phyloP scores from a whole-genome alignment of 768 basidiomycete species.

The Scleroderma bovista region DNA sequence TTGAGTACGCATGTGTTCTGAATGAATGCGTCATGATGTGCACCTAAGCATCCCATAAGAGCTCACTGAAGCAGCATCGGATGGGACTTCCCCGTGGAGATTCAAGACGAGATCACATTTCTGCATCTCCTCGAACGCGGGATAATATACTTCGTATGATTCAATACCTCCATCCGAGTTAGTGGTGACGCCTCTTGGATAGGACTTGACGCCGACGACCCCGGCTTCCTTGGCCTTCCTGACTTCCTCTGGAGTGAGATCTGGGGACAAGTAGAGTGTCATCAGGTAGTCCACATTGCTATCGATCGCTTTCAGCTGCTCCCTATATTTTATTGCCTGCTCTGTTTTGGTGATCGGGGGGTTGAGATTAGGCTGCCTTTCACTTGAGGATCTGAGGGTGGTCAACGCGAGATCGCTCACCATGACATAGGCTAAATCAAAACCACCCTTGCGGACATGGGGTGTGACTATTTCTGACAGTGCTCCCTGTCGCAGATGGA shows the following conservation, averaged over 20 bases:
- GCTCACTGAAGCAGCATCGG: slow-evolving; percentile 58
- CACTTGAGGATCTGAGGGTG: slow-evolving; percentile 6
- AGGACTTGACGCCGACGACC: slow-evolving; percentile 88
- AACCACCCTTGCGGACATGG: slow-evolving; percentile 87
- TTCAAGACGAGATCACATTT: slow-evolving; percentile 92
- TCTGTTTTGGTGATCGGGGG: slow-evolving; percentile 84
- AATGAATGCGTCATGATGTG: not conserved
- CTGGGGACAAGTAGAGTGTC: slow-evolving; percentile 92
- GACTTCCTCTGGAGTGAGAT: slow-evolving; percentile 87
- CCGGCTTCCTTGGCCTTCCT: slow-evolving; percentile 82
- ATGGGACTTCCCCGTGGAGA: slow-evolving; percentile 95
- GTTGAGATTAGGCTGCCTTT: slow-evolving; percentile 77
- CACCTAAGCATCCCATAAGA: slow-evolving; percentile 1
- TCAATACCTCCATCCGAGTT: slow-evolving; percentile 96
- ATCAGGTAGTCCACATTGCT: slow-evolving; percentile 83
- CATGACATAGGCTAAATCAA: slow-evolving; percentile 94
- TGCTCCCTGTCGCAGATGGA: slow-evolving; percentile 88
- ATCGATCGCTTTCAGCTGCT: slow-evolving; percentile 67
- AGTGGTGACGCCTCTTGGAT: slow-evolving; percentile 95
- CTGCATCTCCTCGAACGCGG: slow-evolving; percentile 91
- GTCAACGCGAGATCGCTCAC: slow-evolving; percentile 36
- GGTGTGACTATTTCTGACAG: slow-evolving; percentile 81
- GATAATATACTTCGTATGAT: slow-evolving; percentile 90
- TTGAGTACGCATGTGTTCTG: slow-evolving; percentile 92
- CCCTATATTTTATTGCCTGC: slow-evolving; percentile 76